Percentiles rank a stretch among this genome's conserved stretches.
Evolutionary conservation across 371 early-diverging fungal genomes (phyloP).

Genomic region (Mucor sp.): DNA sequence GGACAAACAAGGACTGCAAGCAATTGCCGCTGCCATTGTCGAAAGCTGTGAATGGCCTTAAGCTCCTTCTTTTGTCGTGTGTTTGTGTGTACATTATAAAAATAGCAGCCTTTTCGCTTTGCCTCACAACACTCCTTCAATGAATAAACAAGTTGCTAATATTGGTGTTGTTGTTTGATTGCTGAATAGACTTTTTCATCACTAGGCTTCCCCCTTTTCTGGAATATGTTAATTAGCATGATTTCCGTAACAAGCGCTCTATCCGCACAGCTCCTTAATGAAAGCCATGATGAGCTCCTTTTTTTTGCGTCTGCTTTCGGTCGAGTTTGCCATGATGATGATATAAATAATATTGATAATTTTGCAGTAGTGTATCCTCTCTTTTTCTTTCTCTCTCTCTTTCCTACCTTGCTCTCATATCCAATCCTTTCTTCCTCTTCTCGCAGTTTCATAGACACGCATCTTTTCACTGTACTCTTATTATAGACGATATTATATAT

Average conservation of each 20-base stretch:
- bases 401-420: background rate
- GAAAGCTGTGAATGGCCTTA: conserved; percentile 63
- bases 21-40: conserved; percentile 64
- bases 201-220: background rate
- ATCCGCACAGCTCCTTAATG: background rate
- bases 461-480: background rate
- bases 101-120: background rate
- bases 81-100: background rate
- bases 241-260: background rate
- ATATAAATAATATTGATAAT: background rate
- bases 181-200: background rate
- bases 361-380: background rate
- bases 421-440: background rate
- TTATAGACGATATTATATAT: background rate
- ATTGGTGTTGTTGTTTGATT: background rate
- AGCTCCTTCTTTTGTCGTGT: background rate
- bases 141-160: background rate
- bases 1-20: conserved; percentile 74
- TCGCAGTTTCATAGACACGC: background rate
- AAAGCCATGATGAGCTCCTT: background rate
- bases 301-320: background rate
- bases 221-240: background rate
- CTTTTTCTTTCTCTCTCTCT: background rate
- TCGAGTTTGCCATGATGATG: background rate
- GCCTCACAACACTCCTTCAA: background rate